Evolutionary conservation across 495 filamentous ascomycete species (phyloP).

Genomic region (Aspergillus haitiensis): DNA sequence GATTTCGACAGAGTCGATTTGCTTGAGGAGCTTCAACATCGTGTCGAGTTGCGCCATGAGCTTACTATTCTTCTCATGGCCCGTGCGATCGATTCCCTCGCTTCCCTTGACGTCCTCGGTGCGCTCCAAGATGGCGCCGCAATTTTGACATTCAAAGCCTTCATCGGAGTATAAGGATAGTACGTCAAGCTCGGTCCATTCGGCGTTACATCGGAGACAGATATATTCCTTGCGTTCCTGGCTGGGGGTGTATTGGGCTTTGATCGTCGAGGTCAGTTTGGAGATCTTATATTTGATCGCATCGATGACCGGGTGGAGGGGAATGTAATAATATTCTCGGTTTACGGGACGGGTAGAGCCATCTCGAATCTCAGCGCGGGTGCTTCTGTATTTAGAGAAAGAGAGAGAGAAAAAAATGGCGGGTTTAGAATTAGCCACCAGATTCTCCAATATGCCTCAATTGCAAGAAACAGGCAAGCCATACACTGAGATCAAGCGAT

Average conservation of each 20-base stretch:
- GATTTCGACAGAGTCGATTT: conserved; percentile 79
- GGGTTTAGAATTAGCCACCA: neutral
- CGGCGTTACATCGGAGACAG: conserved; percentile 73
- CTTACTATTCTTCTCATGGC: conserved; percentile 85
- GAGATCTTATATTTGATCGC: conserved; percentile 94
- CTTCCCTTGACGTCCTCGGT: conserved; percentile 63
- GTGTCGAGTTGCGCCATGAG: conserved; percentile 84
- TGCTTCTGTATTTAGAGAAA: conserved; percentile 52
- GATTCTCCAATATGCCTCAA: too few relatives aligned
- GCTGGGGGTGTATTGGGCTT: conserved; percentile 72
- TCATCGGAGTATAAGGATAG: conserved; percentile 61
- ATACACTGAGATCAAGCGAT: conserved; percentile 80
- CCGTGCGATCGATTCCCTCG: conserved; percentile 54
- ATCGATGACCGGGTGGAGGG: conserved; percentile 90
- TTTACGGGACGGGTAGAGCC: conserved; percentile 78
- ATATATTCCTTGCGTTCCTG: conserved; percentile 88
- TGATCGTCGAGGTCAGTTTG: conserved; percentile 78
- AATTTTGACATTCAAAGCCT: conserved; percentile 84
- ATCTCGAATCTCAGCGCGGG: conserved; percentile 74
- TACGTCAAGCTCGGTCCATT: conserved; percentile 86
- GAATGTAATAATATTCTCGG: conserved; percentile 94
- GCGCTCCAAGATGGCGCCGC: conserved; percentile 64
- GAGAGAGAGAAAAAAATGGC: conserved; percentile 7
- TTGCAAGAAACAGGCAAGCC: conserved; percentile 9
- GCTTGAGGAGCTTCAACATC: conserved; percentile 79